These are phyloP conservation scores for Rosa hybrid DNA, from an alignment of 331 rosid genomes.

Conservation along the genomic window DNA sequence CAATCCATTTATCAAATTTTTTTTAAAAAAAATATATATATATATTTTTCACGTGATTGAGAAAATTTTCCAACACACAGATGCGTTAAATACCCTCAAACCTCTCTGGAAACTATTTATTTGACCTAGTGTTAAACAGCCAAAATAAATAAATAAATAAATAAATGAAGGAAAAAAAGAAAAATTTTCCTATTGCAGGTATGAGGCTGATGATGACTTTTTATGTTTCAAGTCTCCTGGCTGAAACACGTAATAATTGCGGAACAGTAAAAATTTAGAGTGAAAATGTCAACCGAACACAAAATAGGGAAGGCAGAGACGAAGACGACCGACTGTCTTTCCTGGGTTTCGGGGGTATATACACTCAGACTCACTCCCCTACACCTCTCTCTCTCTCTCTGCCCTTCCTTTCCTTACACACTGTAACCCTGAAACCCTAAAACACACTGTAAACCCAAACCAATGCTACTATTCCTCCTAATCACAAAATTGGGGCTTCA, in stretches of 20 bases:
- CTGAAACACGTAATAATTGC: neutral
- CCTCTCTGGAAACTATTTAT: no score
- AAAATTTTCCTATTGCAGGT: no score
- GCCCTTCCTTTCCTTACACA: neutral
- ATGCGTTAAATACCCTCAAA: no score
- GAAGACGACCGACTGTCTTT: neutral
- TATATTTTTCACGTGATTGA: no score
- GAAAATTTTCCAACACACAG: no score
- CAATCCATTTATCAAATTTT: no score
- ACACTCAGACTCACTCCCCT: neutral
- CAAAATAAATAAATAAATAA: no score
- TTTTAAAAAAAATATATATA: no score
- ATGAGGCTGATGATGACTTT: no score
- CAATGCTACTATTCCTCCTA: conserved; percentile 2
- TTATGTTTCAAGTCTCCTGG: no score
- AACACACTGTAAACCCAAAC: neutral
- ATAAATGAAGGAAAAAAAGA: no score
- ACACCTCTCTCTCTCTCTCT: neutral
- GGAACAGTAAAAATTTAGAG: neutral
- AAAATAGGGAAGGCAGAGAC: conserved; percentile 4
- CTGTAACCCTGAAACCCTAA: conserved; percentile 10
- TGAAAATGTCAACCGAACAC: conserved; percentile 19
- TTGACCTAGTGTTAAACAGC: no score
- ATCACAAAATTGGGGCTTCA: neutral
- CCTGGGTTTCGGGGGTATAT: conserved; percentile 14